Conservation (phyloP, 2,329 filamentous ascomycete species). For the Calonectria pauciramosa region DNA sequence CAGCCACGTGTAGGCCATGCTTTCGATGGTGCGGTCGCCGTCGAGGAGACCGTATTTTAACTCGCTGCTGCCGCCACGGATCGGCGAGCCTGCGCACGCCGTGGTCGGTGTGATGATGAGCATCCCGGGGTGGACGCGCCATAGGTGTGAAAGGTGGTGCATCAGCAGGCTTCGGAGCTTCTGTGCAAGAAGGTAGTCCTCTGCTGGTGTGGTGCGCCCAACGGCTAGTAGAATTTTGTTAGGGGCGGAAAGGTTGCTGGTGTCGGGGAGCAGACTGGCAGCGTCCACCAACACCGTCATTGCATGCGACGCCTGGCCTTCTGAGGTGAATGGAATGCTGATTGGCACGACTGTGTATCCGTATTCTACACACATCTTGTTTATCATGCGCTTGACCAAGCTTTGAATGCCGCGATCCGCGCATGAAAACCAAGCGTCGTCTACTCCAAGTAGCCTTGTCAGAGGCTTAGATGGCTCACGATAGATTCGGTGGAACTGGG, state of each 20-base stretch:
- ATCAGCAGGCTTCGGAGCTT: conserved; percentile 78
- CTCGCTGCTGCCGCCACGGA: conserved; percentile 44
- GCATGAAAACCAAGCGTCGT: conserved; percentile 71
- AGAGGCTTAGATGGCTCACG: conserved; percentile 38
- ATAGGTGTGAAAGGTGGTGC: conserved; percentile 78
- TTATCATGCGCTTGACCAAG: conserved; percentile 59
- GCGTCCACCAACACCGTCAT: conserved; percentile 79
- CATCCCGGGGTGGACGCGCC: conserved; percentile 74
- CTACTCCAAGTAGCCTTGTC: conserved; percentile 72
- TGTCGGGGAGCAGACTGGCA: conserved; percentile 60
- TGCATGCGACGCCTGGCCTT: conserved; percentile 80
- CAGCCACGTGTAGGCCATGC: conserved; percentile 65
- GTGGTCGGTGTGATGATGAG: conserved; percentile 81
- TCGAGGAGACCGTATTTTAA: conserved; percentile 45
- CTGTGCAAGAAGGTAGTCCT: conserved; percentile 78
- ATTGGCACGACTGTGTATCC: conserved; percentile 70
- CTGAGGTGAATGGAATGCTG: conserved; percentile 67
- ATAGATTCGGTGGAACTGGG: conserved; percentile 64
- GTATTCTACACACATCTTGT: conserved; percentile 64
- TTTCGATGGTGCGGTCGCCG: conserved; percentile 59
- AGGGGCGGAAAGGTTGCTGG: conserved; percentile 66
- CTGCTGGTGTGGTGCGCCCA: conserved; percentile 71
- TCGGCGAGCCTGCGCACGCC: conserved; percentile 60
- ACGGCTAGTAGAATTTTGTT: conserved; percentile 77
- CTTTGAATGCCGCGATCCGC: conserved; percentile 58